Evolutionary conservation across 2,329 filamentous ascomycete genomes (phyloP), one percentile per base, ranked within the genome.

Genomic region (Penicillium sp.): DNA sequence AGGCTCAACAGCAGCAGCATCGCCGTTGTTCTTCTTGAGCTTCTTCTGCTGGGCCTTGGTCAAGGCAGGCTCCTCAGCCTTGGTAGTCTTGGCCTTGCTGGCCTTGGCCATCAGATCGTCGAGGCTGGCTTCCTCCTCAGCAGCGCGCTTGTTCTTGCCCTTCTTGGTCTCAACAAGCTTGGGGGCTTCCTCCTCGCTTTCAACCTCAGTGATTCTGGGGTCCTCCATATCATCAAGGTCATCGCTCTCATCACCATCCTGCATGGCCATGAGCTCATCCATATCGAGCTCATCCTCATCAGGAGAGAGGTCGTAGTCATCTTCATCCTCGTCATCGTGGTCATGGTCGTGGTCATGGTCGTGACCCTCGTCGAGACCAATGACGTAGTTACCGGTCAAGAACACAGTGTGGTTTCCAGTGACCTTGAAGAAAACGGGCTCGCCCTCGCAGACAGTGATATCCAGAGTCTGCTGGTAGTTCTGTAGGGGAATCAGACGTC

Each of bases 11-110:
- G 81, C 77, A 56, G 88, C 84, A 56, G 94, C 87, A 72, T 97
- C 89, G 64, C 93, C 94, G 74, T 96, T 90, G 82, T 97, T 97
- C 83, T 96, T 97, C 88, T 99, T 97, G 68, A 89, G 84, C 76
- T 97, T 97, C 87, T 97, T 97, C 72, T 89, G 85, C 76, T 97
- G 90, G 81, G 96, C 97, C 84, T 97, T 97, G 83, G 86, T 92
- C 60, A 91, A 82, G 80, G 92, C 92, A 64, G 81, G 72, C 66
- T 65, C 61, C 54, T 91, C 88, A 62, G 84, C 84, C 60, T 83
- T 81, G 23, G 70, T 73, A 42, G 75, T 67, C 61, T 78, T 77
- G n/a, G 72, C 76, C 70, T 85, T 81, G 63, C 76, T 72, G 56
- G 81, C 82, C 78, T 94, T 93, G 74, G 86, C 83, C 69, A 97